These are phyloP conservation scores for Leucosporidium creatinivorum DNA, from an alignment of 768 basidiomycete genomes.

Conservation along the genomic window DNA sequence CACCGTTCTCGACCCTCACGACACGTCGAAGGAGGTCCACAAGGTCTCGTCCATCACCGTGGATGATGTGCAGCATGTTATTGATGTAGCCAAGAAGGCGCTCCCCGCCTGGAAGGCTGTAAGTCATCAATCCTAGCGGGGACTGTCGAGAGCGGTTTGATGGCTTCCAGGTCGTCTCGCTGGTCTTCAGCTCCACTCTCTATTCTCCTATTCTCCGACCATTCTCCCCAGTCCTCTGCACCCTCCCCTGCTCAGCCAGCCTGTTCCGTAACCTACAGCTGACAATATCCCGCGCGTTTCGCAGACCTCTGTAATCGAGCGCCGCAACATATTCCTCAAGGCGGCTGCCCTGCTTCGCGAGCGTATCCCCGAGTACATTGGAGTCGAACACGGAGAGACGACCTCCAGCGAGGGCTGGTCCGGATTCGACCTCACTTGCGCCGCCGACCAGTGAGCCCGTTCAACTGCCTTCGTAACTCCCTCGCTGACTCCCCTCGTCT, in stretches of 20 bases:
- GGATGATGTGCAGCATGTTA: conserved; percentile 9
- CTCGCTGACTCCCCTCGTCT: not conserved
- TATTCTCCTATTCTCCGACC: too few species aligned
- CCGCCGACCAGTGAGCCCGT: conserved; percentile 10
- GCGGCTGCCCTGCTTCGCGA: conserved; percentile 20
- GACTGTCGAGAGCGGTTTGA: too few species aligned
- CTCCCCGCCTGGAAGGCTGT: conserved; percentile 17
- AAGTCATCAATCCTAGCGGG: too few species aligned
- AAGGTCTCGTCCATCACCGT: conserved; percentile 16
- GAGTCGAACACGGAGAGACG: conserved; percentile 27
- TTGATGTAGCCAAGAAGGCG: conserved; percentile 1
- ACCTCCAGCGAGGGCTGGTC: conserved; percentile 15
- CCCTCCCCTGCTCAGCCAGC: too few species aligned
- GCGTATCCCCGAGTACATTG: conserved; percentile 19
- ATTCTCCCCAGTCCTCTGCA: too few species aligned
- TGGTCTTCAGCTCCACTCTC: too few species aligned
- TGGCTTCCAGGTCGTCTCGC: too few species aligned
- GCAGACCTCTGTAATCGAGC: conserved; percentile 17
- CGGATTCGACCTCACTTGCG: conserved; percentile 12
- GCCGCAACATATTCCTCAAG: conserved; percentile 31
- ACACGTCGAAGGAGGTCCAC: conserved; percentile 12
- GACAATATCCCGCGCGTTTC: too few species aligned
- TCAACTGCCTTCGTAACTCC: not conserved
- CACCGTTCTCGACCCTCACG: conserved; percentile 26
- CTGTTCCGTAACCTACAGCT: not conserved